Evolutionary conservation across 2,329 filamentous ascomycete genomes (phyloP), one percentile per base, ranked within the genome.

Genomic region (Nigrospora sphaerica): DNA sequence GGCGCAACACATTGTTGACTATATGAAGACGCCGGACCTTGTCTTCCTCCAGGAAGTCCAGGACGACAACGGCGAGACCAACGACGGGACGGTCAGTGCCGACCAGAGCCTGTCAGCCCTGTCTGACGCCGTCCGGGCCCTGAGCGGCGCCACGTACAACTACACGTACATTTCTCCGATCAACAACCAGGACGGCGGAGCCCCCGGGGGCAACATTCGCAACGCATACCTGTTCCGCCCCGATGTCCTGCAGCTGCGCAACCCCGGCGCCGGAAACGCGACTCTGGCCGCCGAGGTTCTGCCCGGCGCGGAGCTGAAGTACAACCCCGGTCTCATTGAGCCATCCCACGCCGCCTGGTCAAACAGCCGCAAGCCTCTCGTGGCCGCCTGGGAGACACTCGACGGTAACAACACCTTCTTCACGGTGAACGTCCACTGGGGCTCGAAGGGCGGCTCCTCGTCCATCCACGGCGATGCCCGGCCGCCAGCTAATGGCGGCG

Each of bases 11-110:
- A 84, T 88, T 51, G 80, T 81, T 44, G 65, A 77, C 52, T 81
- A 80, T 63, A 66, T 88, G 51, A 73, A 72, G 48, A 75, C 74
- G 0, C 85, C 85, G 0, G 80, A 84, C 57, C 60, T 88, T 6
- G 57, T 88, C 47, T 85, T 86, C 58, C 56, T 88, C 3, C 84
- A 88, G 60, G 85, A 88, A 63, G 68, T 88, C 39, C 85, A 87
- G 63, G 85, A 88, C 58, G 71, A 83, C 67, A 75, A 71, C 36
- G 84, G 84, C 13, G 62, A 73, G 3, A 77, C 72, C 12, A 72
- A 86, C 60, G 74, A 86, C 53, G 81, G 75, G 49, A 70, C 74
- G 37, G 70, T 73, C 13, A 65, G 62, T 36, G 78, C 80, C 37
- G 81, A 83, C 56, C 43, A 71, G 39, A 86, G 83, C 0, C 73